Evolutionary conservation across 129 eudicot genomes (phyloP), one percentile per base, ranked within the genome.

Genomic region (Smallanthus sonchifolius): DNA sequence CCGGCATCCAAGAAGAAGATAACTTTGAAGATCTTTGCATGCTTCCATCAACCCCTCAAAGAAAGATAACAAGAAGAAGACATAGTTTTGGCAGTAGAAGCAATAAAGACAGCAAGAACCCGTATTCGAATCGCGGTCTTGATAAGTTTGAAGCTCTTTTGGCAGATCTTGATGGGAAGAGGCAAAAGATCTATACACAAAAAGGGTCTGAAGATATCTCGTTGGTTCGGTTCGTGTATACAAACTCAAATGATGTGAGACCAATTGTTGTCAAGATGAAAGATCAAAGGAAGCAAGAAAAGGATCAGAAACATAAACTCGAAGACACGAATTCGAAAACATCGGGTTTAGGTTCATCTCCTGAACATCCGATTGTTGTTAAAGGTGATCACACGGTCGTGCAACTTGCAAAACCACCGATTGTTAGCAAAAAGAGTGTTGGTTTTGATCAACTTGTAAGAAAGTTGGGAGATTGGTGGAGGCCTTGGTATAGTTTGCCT

Each of bases 141-240:
- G 89, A 85, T 67, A 85, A 85, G 20, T 85, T 85, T 17, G 76
- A 77, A 36, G 84, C 81, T 35, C 84, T 85, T 35, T 65, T 85
- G 61, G 86, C 86, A 5, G 86, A 85, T 74, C 79, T 85, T 30
- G 89, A 85, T 54, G 79, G 79, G 44, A 78, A 85, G 55, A 79
- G 80, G 62, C 89, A 85, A 11, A 60, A 85, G 82, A 81, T 81
- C 47, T 84, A 57, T 47, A 80, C 88, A 2, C 85, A 84, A 77
- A 80, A 72, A 64, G 85, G 85, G 28, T 77, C 88, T 0, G 83
- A 81, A 68, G 88, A 84, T 35, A 84, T 84, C 57, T 73, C 81
- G 16, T 73, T 81, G 6, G 80, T 84, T 5, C 75, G 83, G 6
- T 84, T 84, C 19, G 85, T 60, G 32, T 81, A 76, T 57, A 61